Conservation (phyloP, 2,329 filamentous ascomycete species). For the Epichloe gansuensis region DNA sequence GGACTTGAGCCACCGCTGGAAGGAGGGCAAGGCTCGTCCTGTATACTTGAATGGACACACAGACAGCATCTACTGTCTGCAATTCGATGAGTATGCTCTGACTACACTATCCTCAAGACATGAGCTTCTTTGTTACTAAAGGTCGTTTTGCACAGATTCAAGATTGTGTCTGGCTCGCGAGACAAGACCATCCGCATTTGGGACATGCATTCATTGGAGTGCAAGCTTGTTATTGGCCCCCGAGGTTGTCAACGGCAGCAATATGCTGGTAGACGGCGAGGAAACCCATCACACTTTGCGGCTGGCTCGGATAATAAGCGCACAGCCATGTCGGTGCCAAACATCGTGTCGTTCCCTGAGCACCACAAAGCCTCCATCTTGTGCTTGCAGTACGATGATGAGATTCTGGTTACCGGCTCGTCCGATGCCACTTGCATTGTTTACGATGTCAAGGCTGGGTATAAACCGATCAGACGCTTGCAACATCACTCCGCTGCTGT, state of each 20-base stretch:
- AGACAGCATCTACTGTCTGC: slow-evolving; percentile 94
- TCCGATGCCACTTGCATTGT: slow-evolving; percentile 87
- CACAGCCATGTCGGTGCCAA: slow-evolving; percentile 36
- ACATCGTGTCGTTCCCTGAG: slow-evolving; percentile 42
- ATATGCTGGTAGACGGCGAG: slow-evolving; percentile 39
- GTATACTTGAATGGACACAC: slow-evolving; percentile 88
- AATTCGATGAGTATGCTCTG: slow-evolving; percentile 78
- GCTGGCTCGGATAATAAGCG: slow-evolving; percentile 37
- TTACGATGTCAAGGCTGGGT: slow-evolving; percentile 71
- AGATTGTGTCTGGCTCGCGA: slow-evolving; percentile 92
- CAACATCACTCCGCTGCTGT: slow-evolving; percentile 75
- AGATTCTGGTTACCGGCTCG: slow-evolving; percentile 88
- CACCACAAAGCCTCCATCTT: slow-evolving; percentile 90
- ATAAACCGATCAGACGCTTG: slow-evolving; percentile 68
- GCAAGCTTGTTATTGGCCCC: slow-evolving; percentile 78
- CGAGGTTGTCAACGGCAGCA: slow-evolving; percentile 42
- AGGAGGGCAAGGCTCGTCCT: slow-evolving; percentile 61
- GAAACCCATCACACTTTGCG: slow-evolving; percentile 42
- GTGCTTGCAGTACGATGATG: slow-evolving; percentile 86
- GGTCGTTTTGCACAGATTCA: slow-evolving; percentile 44
- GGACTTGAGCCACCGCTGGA: slow-evolving; percentile 70
- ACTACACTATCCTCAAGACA: neutral
- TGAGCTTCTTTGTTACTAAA: neutral
- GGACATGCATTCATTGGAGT: slow-evolving; percentile 84
- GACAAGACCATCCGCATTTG: slow-evolving; percentile 93